A percentile compares a stretch with the other conserved stretches of the same genome.
phyloP scores from a whole-genome alignment of 164 flowering plant species.

The Vitis riparia region DNA sequence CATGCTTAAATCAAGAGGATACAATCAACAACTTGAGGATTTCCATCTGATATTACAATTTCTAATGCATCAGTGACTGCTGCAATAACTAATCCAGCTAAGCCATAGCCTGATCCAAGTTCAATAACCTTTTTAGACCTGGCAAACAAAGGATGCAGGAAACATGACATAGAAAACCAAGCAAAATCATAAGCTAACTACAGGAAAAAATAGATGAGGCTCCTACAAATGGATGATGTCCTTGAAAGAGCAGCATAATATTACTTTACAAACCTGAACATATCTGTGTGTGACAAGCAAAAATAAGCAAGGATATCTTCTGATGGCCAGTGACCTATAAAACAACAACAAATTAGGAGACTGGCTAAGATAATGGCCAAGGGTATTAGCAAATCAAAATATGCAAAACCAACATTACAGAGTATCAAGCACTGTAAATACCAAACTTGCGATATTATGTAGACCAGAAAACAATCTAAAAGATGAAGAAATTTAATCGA shows the following conservation, averaged over 20 bases:
- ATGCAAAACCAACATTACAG: neutral
- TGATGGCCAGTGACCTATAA: slow-evolving; percentile 91
- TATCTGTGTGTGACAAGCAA: slow-evolving; percentile 63
- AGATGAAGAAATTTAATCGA: too few relatives aligned
- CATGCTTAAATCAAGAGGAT: slow-evolving; percentile 52
- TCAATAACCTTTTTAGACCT: slow-evolving; percentile 84
- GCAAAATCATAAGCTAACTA: too few relatives aligned
- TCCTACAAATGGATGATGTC: neutral
- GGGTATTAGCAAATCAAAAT: neutral
- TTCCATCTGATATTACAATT: slow-evolving; percentile 90
- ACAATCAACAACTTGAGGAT: slow-evolving; percentile 97
- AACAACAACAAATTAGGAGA: neutral
- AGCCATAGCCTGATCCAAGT: slow-evolving; percentile 97
- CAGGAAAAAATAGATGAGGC: neutral
- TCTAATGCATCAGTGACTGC: slow-evolving; percentile 70
- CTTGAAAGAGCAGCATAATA: neutral
- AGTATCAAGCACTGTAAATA: too few relatives aligned
- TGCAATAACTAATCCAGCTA: slow-evolving; percentile 89
- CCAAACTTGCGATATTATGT: too few relatives aligned
- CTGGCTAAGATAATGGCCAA: neutral
- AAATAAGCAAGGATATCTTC: slow-evolving; percentile 90
- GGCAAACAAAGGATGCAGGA: slow-evolving; percentile 2
- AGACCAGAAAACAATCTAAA: too few relatives aligned
- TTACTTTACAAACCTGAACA: slow-evolving; percentile 59
- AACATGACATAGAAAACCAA: neutral